phyloP scores from a whole-genome alignment of 352 stramenopile genomes.

The Lagenidium giganteum region DNA sequence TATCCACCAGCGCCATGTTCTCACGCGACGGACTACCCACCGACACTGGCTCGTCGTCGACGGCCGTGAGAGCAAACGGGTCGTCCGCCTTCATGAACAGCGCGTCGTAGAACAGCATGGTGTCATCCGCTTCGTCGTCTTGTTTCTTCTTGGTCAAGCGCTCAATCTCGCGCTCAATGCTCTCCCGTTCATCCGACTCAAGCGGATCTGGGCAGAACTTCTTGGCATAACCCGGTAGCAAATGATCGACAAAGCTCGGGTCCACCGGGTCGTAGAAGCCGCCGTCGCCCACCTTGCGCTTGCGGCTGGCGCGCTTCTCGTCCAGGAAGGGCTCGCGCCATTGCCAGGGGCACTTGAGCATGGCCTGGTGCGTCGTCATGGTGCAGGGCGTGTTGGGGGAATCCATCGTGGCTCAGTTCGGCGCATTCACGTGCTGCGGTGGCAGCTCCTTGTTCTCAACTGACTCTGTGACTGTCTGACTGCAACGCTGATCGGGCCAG shows the following conservation, averaged over 20 bases:
- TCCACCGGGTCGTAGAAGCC: conserved; percentile 85
- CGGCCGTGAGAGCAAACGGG: background rate
- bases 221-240: conserved; percentile 73
- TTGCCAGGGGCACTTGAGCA: conserved; percentile 87
- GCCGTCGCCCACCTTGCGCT: conserved; percentile 79
- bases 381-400: conserved; percentile 32
- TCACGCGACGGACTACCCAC: conserved; percentile 15
- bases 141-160: conserved; percentile 73
- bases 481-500: too few species aligned
- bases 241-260: conserved; percentile 79
- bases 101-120: conserved; percentile 27
- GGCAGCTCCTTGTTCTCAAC: conserved; percentile 19
- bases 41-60: background rate
- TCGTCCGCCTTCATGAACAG: conserved; percentile 18
- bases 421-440: conserved; percentile 22
- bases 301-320: conserved; percentile 75
- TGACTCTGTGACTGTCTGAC: too few species aligned
- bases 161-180: conserved; percentile 81
- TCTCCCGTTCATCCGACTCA: conserved; percentile 75
- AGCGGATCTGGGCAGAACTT: conserved; percentile 68
- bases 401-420: conserved; percentile 48
- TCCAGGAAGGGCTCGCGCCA: conserved; percentile 83
- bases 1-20: conserved; percentile 69
- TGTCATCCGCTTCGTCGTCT: conserved; percentile 24
- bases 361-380: conserved; percentile 67